Conservation (phyloP, 2,329 filamentous ascomycete genomes). For the Mycosphaerelloides madeirae region DNA sequence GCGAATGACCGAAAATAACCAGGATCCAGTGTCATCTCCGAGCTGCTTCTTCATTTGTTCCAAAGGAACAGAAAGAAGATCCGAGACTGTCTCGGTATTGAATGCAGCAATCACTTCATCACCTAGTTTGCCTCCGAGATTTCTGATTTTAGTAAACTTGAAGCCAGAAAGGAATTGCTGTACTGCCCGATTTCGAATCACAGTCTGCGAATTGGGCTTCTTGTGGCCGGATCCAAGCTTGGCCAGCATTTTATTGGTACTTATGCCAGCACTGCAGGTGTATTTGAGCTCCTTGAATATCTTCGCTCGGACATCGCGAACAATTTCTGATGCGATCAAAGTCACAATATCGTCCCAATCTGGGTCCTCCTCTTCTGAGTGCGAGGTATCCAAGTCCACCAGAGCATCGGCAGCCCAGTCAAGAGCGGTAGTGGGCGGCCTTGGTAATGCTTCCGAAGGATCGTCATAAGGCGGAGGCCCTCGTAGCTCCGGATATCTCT, state of each 20-base stretch:
- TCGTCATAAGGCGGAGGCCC: slow-evolving; percentile 69
- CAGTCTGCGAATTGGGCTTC: slow-evolving; percentile 90
- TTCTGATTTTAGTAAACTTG: slow-evolving; percentile 92
- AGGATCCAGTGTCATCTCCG: slow-evolving; percentile 76
- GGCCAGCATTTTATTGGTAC: slow-evolving; percentile 89
- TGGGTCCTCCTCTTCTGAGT: slow-evolving; percentile 72
- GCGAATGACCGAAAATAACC: slow-evolving; percentile 79
- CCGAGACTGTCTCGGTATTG: slow-evolving; percentile 71
- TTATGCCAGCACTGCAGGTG: slow-evolving; percentile 86
- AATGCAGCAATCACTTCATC: slow-evolving; percentile 80
- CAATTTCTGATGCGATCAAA: slow-evolving; percentile 81
- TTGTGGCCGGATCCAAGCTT: slow-evolving; percentile 88
- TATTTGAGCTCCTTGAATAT: slow-evolving; percentile 71
- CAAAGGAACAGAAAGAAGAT: slow-evolving; percentile 66
- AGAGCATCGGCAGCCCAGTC: slow-evolving; percentile 72
- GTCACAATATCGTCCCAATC: slow-evolving; percentile 96
- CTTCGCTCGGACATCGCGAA: slow-evolving; percentile 65
- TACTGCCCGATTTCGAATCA: slow-evolving; percentile 82
- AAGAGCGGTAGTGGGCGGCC: slow-evolving; percentile 66
- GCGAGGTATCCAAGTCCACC: slow-evolving; percentile 50
- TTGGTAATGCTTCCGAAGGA: slow-evolving; percentile 61
- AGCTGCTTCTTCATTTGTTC: slow-evolving; percentile 73
- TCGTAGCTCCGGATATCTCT: slow-evolving; percentile 69
- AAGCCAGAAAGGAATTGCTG: slow-evolving; percentile 73
- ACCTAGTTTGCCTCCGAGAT: slow-evolving; percentile 90